Evolutionary conservation across 23 red algal genomes (phyloP).

Genomic region (Gracilaria domingensis): DNA sequence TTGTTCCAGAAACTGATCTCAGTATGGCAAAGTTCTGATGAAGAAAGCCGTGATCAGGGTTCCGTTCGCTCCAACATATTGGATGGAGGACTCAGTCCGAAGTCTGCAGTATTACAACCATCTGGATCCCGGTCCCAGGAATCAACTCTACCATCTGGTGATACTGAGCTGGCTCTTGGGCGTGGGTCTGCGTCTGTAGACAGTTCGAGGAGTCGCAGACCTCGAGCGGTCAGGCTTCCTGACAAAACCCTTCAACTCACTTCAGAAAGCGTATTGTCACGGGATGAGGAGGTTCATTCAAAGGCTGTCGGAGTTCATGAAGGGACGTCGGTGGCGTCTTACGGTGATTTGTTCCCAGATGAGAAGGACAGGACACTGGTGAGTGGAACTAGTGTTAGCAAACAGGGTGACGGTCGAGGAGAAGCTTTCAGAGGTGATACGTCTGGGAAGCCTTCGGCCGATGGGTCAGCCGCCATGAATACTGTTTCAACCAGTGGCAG

Average conservation of each 20-base stretch:
- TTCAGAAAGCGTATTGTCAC: slow-evolving; percentile 10
- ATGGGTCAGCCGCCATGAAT: neutral
- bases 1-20: slow-evolving; percentile 64
- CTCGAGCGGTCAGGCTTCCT: slow-evolving; percentile 26
- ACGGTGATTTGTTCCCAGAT: slow-evolving; percentile 40
- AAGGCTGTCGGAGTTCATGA: slow-evolving; percentile 19
- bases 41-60: slow-evolving; percentile 22
- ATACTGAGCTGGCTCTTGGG: slow-evolving; percentile 44
- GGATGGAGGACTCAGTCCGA: slow-evolving; percentile 3
- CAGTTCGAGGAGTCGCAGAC: slow-evolving; percentile 22
- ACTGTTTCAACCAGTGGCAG: neutral
- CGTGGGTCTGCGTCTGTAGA: slow-evolving; percentile 17
- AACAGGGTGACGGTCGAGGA: slow-evolving; percentile 1
- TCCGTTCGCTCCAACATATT: slow-evolving; percentile 30
- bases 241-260: neutral
- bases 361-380: slow-evolving; percentile 22
- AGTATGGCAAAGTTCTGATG: slow-evolving; percentile 64
- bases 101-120: neutral
- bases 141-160: slow-evolving; percentile 53
- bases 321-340: slow-evolving; percentile 44
- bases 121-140: slow-evolving; percentile 19
- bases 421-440: slow-evolving; percentile 34
- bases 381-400: neutral
- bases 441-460: neutral
- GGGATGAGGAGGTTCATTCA: slow-evolving; percentile 24